Conservation (phyloP, 208 protist species). For the Crithidia expoeki region DNA sequence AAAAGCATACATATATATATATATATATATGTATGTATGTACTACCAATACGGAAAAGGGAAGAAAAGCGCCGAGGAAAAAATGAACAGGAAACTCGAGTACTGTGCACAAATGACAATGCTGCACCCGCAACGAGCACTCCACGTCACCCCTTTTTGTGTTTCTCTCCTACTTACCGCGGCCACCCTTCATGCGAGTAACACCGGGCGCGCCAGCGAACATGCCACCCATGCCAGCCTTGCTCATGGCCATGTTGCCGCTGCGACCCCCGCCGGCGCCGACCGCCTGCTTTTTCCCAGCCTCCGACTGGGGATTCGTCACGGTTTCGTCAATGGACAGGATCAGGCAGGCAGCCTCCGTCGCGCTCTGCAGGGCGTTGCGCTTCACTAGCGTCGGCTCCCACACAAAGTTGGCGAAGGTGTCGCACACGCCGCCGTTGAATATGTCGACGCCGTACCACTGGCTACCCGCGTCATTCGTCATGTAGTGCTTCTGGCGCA, state of each 20-base stretch:
- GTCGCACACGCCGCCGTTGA: constrained; percentile 98
- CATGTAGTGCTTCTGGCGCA: constrained; percentile 97
- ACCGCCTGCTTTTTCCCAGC: constrained; percentile 88
- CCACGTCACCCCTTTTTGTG: neutral
- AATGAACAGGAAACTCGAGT: neutral
- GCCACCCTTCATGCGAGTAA: constrained; percentile 85
- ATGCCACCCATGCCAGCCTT: constrained; percentile 93
- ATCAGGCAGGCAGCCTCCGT: constrained; percentile 99
- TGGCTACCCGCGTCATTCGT: constrained; percentile 40
- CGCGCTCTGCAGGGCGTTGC: constrained; percentile 98
- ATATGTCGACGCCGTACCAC: constrained; percentile 99
- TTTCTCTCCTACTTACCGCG: constrained; percentile 62
- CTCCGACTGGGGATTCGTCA: constrained; percentile 95
- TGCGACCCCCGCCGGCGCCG: constrained; percentile 51
- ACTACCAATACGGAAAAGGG: constrained; percentile 1
- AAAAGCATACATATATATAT: constrained; percentile 7
- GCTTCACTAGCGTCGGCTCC: constrained; percentile 99
- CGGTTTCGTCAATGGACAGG: constrained; percentile 99
- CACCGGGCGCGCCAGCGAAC: constrained; percentile 89
- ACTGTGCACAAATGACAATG: too few relatives aligned
- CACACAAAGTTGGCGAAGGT: constrained; percentile 98
- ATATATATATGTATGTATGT: neutral
- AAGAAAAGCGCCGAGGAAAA: neutral
- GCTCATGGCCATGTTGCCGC: constrained; percentile 87
- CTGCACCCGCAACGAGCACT: too few relatives aligned